These are phyloP conservation scores for Macrolepiota dolichaula DNA, from an alignment of 768 basidiomycete species.

Conservation along the genomic window DNA sequence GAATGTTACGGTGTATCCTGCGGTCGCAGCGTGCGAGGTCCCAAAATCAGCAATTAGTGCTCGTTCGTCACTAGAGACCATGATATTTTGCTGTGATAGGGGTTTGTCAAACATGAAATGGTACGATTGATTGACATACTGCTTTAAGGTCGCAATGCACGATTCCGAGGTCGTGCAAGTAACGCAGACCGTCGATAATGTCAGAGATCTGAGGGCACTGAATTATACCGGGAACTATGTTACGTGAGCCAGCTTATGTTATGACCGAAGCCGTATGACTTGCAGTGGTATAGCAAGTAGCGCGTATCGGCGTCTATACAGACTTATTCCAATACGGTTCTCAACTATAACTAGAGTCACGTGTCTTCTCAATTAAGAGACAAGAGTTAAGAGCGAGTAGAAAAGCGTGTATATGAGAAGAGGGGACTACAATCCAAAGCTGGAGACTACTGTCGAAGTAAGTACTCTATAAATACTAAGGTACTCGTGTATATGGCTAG, in stretches of 20 bases:
- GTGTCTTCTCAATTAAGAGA: no score
- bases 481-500: no score
- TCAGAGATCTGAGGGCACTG: background rate
- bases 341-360: no score
- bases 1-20: background rate
- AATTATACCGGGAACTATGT: background rate
- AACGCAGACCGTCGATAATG: background rate
- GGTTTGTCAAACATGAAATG: background rate
- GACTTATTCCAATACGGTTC: no score
- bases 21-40: background rate
- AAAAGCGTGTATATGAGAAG: no score
- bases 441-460: no score
- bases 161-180: background rate
- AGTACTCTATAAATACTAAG: no score
- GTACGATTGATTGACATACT: background rate
- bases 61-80: background rate
- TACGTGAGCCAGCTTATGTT: background rate
- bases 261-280: no score
- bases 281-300: no score
- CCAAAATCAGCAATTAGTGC: background rate
- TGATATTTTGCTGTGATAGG: background rate
- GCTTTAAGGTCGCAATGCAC: slow-evolving; percentile 8
- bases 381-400: no score
- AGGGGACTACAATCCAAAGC: no score
- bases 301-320: no score